These are phyloP conservation scores for Globisporangium nagaii DNA, from an alignment of 352 stramenopile genomes.

Conservation along the genomic window DNA sequence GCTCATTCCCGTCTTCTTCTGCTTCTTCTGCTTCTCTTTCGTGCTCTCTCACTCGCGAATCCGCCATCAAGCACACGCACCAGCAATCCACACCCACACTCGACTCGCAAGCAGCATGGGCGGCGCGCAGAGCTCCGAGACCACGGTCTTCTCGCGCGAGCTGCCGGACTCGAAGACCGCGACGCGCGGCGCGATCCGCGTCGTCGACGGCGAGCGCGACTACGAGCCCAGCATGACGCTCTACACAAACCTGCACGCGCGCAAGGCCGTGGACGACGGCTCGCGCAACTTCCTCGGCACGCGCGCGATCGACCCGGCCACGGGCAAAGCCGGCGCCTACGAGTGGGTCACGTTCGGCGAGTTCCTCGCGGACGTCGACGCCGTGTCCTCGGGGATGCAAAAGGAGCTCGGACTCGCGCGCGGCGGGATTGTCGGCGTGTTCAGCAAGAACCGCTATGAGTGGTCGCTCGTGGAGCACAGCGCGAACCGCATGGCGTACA, in stretches of 20 bases:
- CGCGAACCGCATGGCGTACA: slow-evolving; percentile 59
- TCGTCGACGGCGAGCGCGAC: slow-evolving; percentile 14
- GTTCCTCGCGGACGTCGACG: slow-evolving; percentile 36
- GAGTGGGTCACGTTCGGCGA: slow-evolving; percentile 51
- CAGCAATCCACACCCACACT: not conserved
- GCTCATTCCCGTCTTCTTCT: too few relatives aligned
- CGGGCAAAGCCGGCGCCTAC: slow-evolving; percentile 30
- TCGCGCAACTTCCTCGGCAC: slow-evolving; percentile 44
- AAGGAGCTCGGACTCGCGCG: slow-evolving; percentile 22
- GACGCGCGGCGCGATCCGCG: slow-evolving; percentile 12
- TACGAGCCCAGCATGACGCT: slow-evolving; percentile 46
- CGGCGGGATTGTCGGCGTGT: slow-evolving; percentile 45
- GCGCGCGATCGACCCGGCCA: slow-evolving; percentile 27
- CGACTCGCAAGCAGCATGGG: not conserved
- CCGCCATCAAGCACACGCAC: not conserved
- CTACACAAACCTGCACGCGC: slow-evolving; percentile 50
- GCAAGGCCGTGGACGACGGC: slow-evolving; percentile 36
- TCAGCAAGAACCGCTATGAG: slow-evolving; percentile 54
- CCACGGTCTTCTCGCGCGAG: slow-evolving; percentile 17
- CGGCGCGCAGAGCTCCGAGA: slow-evolving; percentile 3
- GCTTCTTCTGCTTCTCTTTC: not conserved
- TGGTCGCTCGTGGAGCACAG: slow-evolving; percentile 55
- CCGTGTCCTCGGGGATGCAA: slow-evolving; percentile 28
- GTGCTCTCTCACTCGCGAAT: not conserved
- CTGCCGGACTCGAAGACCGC: slow-evolving; percentile 3